These are phyloP conservation scores for Hyphopichia burtonii DNA, from an alignment of 1,139 yeast species.

Conservation along the genomic window DNA sequence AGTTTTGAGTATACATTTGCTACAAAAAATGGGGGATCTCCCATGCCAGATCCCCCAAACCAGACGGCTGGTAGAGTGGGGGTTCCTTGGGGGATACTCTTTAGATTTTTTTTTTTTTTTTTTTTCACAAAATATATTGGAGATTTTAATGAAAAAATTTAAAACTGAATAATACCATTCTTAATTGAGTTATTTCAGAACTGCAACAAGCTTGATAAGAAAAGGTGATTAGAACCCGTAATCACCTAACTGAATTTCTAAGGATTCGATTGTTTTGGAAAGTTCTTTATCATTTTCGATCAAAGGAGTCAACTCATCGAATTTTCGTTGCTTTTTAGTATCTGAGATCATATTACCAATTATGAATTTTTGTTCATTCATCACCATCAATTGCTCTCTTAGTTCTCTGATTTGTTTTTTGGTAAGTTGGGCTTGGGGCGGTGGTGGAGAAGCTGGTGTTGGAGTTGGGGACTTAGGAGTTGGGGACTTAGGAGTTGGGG, in stretches of 20 bases:
- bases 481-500: slow-evolving; percentile 1
- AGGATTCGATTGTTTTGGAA: slow-evolving; percentile 44
- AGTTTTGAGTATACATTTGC: neutral
- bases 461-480: neutral
- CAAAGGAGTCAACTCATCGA: slow-evolving; percentile 72
- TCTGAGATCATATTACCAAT: slow-evolving; percentile 62
- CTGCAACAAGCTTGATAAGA: too few species aligned
- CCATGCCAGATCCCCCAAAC: neutral
- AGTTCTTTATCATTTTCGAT: slow-evolving; percentile 62
- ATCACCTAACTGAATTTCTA: slow-evolving; percentile 62
- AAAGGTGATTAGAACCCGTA: slow-evolving; percentile 49
- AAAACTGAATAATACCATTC: too few species aligned
- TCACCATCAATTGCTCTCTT: slow-evolving; percentile 79
- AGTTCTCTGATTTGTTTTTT: slow-evolving; percentile 55
- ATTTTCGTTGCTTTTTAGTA: slow-evolving; percentile 64
- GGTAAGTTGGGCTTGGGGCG: slow-evolving; percentile 21
- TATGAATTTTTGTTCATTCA: slow-evolving; percentile 78
- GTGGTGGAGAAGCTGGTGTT: neutral
- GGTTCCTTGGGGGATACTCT: neutral
- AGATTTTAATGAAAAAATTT: too few species aligned
- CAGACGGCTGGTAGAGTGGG: neutral
- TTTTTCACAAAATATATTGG: too few species aligned
- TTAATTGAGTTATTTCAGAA: too few species aligned
- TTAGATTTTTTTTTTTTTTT: neutral
- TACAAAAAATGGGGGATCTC: neutral